These are phyloP conservation scores for Hypoxylon subgilvum DNA, from an alignment of 495 filamentous ascomycete genomes.

Conservation along the genomic window DNA sequence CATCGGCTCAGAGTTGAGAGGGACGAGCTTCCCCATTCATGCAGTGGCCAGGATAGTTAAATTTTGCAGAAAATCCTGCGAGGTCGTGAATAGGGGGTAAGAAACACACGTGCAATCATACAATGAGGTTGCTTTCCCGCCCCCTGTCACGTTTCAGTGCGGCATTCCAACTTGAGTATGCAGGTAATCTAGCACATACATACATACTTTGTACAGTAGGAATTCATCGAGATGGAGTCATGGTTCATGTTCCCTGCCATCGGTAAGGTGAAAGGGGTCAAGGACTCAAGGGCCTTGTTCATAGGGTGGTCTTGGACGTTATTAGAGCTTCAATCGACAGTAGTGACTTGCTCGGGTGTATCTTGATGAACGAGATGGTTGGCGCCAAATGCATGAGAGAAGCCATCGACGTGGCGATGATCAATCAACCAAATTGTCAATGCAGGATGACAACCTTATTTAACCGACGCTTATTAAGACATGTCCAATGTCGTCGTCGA, in stretches of 20 bases:
- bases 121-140: constrained; percentile 2
- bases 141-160: constrained; percentile 32
- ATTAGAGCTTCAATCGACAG: no score
- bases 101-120: constrained; percentile 33
- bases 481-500: no score
- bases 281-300: no score
- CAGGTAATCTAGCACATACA: constrained; percentile 16
- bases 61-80: constrained; percentile 24
- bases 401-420: constrained; percentile 1
- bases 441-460: neutral
- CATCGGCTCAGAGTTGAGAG: constrained; percentile 12
- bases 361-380: no score
- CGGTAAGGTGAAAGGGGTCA: neutral
- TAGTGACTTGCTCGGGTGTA: no score
- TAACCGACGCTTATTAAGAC: neutral
- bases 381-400: no score
- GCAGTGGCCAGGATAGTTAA: constrained; percentile 23
- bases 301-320: no score
- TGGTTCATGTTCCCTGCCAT: constrained; percentile 7
- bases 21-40: constrained; percentile 29
- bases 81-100: constrained; percentile 20
- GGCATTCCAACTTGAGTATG: constrained; percentile 12
- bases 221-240: no score
- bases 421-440: constrained; percentile 25
- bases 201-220: neutral